Base-by-base conservation (phyloP, 208 protist genomes). In the Strigomonas oncopelti region DNA sequence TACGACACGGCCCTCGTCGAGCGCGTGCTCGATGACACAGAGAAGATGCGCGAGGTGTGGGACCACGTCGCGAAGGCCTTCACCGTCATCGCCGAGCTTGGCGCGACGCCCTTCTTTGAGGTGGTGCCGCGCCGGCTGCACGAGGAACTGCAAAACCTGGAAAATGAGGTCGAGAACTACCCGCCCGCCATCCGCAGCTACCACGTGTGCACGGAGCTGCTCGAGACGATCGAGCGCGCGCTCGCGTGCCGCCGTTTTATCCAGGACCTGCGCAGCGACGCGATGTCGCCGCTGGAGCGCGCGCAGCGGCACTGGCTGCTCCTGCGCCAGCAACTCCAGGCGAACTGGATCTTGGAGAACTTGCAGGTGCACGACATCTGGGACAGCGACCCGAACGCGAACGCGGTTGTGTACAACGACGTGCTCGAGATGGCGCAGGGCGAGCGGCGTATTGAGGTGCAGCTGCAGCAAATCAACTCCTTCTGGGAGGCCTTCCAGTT, bases 401-500 rank as follows among this genome's bases (percentile, higher is more conserved):
- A 99, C 52, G 96, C 94, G 9, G 75, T 84, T n/a, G 77, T 99
- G 28, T 99, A 97, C 84, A 87, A 93, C 69, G 85, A 84, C 24
- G 93, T 99, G 67, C 61, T 99, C 8, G 80, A 90, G 56, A 69
- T 85, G 53, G 81, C 96, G 24, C 90, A 97, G 57, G 85, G 79
- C 57, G 88, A 92, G 69, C 82, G 95, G 48, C 84, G 92, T 59
- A 91, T 96, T 42, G 88, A 91, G 75, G 77, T 85, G 65, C 88
- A 96, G 72, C 68, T 96, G 66, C 70, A 84, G 56, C 79, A 85
- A 25, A 93, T 99, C 36, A 77, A 77, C 45, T 81, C 98, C 56
- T 91, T 81, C 71, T 99, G 98, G 98, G 72, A 91, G 31, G 61
- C 54, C 22, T 94, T 91, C 66, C 81, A 95, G 75, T 90, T 99